phyloP scores from a whole-genome alignment of 768 basidiomycete species.

The Rhodotorula graminis region DNA sequence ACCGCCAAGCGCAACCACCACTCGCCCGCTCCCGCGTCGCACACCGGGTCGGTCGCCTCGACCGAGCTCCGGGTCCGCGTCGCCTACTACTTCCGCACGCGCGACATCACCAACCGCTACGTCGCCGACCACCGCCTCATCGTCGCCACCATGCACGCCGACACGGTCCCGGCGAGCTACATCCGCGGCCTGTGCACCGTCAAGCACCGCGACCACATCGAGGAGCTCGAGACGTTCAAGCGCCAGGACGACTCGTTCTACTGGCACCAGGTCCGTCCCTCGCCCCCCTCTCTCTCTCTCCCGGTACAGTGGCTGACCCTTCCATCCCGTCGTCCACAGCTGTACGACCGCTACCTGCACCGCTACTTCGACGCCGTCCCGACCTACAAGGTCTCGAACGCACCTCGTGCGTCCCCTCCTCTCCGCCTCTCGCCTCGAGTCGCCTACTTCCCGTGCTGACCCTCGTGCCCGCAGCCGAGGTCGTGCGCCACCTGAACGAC shows the following conservation, averaged over 20 bases:
- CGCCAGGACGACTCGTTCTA: slow-evolving; percentile 91
- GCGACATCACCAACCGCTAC: slow-evolving; percentile 82
- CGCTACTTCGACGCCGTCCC: slow-evolving; percentile 95
- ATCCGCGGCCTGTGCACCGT: slow-evolving; percentile 90
- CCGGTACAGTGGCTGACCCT: not conserved
- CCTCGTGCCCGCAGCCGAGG: slow-evolving; percentile 60
- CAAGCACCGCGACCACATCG: slow-evolving; percentile 75
- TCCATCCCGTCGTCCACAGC: slow-evolving; percentile 30
- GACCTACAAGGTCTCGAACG: slow-evolving; percentile 74
- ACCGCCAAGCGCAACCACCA: not conserved
- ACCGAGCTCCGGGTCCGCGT: slow-evolving; percentile 64
- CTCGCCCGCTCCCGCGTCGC: slow-evolving; percentile 53
- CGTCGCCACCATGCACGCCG: slow-evolving; percentile 91
- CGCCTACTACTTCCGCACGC: slow-evolving; percentile 93
- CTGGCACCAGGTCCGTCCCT: slow-evolving; percentile 60
- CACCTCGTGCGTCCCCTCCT: slow-evolving; percentile 56
- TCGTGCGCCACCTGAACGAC: slow-evolving; percentile 67
- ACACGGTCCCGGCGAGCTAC: slow-evolving; percentile 90
- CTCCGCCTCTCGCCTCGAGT: slow-evolving; percentile 1
- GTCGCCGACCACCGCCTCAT: slow-evolving; percentile 83
- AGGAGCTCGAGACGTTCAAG: slow-evolving; percentile 85
- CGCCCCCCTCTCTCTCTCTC: not conserved
- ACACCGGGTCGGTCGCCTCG: slow-evolving; percentile 24
- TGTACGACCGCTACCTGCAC: slow-evolving; percentile 97
- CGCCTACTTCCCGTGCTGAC: slow-evolving; percentile 20